Evolutionary conservation across 192 early-diverging fungal genomes (phyloP).

Genomic region (Gonapodya prolifera): DNA sequence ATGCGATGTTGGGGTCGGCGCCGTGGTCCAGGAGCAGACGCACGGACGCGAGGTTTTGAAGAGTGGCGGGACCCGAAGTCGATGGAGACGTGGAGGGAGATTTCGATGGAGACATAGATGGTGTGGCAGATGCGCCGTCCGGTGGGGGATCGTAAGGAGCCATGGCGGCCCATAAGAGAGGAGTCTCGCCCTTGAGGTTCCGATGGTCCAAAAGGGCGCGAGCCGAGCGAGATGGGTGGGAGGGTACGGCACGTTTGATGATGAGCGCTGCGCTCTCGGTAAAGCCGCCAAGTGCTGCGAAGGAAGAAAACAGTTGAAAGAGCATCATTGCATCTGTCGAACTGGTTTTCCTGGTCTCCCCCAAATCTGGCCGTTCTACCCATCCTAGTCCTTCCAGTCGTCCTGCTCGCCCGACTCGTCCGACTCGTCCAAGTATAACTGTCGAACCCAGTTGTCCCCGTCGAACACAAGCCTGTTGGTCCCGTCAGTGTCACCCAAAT

Average conservation of each 20-base stretch:
- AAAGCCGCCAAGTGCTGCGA: background rate
- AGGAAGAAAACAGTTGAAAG: too few species aligned
- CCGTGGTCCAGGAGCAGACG: background rate
- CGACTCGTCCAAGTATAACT: too few species aligned
- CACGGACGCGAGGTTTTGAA: background rate
- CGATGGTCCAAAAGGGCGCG: background rate
- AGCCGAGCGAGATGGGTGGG: too few species aligned
- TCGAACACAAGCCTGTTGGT: too few species aligned
- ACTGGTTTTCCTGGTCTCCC: too few species aligned
- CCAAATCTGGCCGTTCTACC: too few species aligned
- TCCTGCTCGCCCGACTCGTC: too few species aligned
- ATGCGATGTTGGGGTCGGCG: background rate
- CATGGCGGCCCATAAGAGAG: background rate
- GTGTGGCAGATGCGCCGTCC: background rate
- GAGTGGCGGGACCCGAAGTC: background rate
- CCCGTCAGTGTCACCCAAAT: too few species aligned
- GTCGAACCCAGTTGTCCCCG: too few species aligned
- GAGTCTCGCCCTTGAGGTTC: background rate
- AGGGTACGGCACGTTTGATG: too few species aligned
- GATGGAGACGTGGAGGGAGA: background rate
- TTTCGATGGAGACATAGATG: background rate
- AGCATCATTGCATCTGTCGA: too few species aligned
- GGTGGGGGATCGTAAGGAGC: background rate
- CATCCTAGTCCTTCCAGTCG: too few species aligned
- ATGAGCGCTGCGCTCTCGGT: background rate